Base-by-base conservation (phyloP, 1,284 basidiomycete species). In the Fomitiporia mediterranea region DNA sequence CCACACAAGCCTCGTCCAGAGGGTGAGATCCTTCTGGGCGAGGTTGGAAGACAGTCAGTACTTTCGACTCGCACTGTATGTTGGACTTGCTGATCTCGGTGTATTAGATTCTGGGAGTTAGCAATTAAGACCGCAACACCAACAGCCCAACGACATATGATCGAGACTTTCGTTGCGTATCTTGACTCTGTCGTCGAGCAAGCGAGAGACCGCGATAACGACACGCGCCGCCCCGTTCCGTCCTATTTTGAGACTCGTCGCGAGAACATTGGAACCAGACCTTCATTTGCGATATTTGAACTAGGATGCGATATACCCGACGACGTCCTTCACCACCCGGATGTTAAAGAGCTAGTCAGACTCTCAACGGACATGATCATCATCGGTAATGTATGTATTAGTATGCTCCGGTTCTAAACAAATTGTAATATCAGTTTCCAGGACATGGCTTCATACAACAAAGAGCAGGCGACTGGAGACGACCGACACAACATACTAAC, bases 221-320 rank as follows among this genome's bases (percentile, higher is more conserved):
- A 69, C 4, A 58, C 65, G 7, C 67, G 81, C 39, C 79, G 77
- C 7, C 77, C 81, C 64, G 69, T 84, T 27, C 80, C 84, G 56
- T 75, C 77, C 3, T 84, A 82, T 59, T 80, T 84, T 62, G 72
- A 76, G 56, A 65, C 81, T 39, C 74, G 82, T 35, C 72, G 82
- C 44, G 78, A 83, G 59, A 83, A 80, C 21, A 74, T 67, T 67
- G 82, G 78, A 1, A 80, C 81, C 65, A 81, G 80, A 61, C 79
- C 82, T 15, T 80, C 76, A 62, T 83, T 77, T 70, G 80, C 73
- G 13, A 66, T 81, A 4, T 79, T 81, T 44, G 81, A 83, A 70
- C 75, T 62, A 27, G 73, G 34, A 7, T 23, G 83, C 49, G 80
- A 83, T 60, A 66, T 84, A 30, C 81, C 82, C 0, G 77, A 82